Base-by-base conservation (phyloP, 1,284 basidiomycete species). In the Tylopilus sp. region DNA sequence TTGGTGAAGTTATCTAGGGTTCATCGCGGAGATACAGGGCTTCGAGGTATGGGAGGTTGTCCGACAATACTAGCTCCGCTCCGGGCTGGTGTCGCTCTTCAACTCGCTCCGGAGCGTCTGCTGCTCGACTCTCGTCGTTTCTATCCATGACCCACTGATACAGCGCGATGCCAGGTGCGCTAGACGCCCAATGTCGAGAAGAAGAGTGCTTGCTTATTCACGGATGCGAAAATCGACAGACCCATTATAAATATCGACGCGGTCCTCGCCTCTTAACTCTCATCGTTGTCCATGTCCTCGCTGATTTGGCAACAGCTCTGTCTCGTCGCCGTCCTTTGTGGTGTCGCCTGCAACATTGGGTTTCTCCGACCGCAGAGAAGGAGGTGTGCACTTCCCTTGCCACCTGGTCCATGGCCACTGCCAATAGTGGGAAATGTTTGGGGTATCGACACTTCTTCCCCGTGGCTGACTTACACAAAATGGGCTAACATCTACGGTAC, bases 401-500 rank as follows among this genome's bases (percentile, higher is more conserved):
- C 35, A 18, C 35, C 67, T 10, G 67, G 67, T 16, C 67, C 68
- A 13, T 37, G 41, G 6, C 59, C 62, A 12, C 40, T 67, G 35
- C 35, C 35, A 13, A 8, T 70, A n/a, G 53, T 59, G 41, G 68
- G 69, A 10, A 76, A 36, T 13, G 19, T 36, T 36, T 16, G 68
- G 28, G 69, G 74, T 25, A 25, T 25, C 25, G 6, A 25, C 25
- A 6, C 6, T 7, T 46, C 61, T 34, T 63, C 65, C 29, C 70
- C 73, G 13, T 78, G 18, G 75, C 59, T 73, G 34, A 71, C 70
- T 1, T 78, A 73, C 44, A 66, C 71, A 4, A 59, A 75, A 41
- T 79, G 75, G 77, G 70, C 72, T 15, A 55, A 67, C 13, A 64
- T 65, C 56, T 74, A 66, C 43, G 74, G 35, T 36, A 36, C 11